Conservation (phyloP, 768 basidiomycete genomes). For the Hygrophorus pudorinus region DNA sequence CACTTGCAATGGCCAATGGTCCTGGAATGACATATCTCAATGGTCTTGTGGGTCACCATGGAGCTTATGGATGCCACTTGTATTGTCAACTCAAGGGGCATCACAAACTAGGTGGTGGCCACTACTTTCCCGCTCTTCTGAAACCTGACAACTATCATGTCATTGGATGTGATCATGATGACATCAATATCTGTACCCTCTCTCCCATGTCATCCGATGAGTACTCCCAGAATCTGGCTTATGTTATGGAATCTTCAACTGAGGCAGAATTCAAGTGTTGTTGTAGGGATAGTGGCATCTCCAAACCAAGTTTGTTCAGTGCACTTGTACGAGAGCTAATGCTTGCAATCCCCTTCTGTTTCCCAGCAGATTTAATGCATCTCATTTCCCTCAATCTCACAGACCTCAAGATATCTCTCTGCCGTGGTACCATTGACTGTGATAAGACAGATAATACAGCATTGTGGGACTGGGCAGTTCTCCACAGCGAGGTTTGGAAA, state of each 20-base stretch:
- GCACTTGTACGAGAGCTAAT: too few species aligned
- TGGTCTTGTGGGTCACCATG: slow-evolving; percentile 21
- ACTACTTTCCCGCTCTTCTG: slow-evolving; percentile 25
- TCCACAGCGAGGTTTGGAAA: slow-evolving; percentile 11
- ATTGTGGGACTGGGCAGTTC: slow-evolving; percentile 24
- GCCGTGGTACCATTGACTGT: slow-evolving; percentile 15
- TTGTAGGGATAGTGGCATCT: slow-evolving; percentile 21
- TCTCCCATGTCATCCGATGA: background rate
- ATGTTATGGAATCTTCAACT: slow-evolving; percentile 17
- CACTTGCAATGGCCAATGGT: slow-evolving; percentile 23
- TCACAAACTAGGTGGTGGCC: slow-evolving; percentile 15
- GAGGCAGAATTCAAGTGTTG: slow-evolving; percentile 14
- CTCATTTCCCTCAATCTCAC: slow-evolving; percentile 16
- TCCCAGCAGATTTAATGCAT: slow-evolving; percentile 24
- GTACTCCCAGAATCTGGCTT: background rate
- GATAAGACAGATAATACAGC: slow-evolving; percentile 10
- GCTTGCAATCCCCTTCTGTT: slow-evolving; percentile 17
- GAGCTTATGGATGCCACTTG: slow-evolving; percentile 23
- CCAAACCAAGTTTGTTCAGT: slow-evolving; percentile 21
- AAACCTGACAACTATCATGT: slow-evolving; percentile 17
- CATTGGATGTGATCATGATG: slow-evolving; percentile 12
- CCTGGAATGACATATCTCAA: slow-evolving; percentile 17
- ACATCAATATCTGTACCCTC: slow-evolving; percentile 4
- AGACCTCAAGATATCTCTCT: slow-evolving; percentile 7
- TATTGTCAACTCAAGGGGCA: slow-evolving; percentile 22